phyloP scores from a whole-genome alignment of 495 filamentous ascomycete species.

The Talaromyces nanjingensis region DNA sequence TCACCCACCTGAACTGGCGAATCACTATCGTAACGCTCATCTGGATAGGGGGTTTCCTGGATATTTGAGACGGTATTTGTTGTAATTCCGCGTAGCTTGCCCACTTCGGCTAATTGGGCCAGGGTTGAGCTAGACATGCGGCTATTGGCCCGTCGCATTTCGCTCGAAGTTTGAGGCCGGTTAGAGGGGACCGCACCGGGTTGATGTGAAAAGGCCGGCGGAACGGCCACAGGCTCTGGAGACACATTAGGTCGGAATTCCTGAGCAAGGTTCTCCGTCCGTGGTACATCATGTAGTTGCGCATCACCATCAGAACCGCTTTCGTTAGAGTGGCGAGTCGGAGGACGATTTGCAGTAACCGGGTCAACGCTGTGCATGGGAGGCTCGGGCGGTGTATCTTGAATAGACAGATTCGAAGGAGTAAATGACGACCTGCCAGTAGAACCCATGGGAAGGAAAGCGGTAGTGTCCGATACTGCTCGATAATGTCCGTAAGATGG shows the following conservation, averaged over 20 bases:
- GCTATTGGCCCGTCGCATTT: conserved; percentile 68
- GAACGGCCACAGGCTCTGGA: conserved; percentile 64
- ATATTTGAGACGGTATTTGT: conserved; percentile 29
- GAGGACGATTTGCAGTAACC: conserved; percentile 15
- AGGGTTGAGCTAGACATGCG: conserved; percentile 77
- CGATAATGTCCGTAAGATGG: conserved; percentile 39
- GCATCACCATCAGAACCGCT: conserved; percentile 56
- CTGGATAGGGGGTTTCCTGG: conserved; percentile 9
- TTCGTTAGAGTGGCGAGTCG: conserved; percentile 30
- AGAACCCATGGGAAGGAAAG: conserved; percentile 22
- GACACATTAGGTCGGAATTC: conserved; percentile 51
- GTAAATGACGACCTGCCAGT: conserved; percentile 22
- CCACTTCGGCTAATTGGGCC: conserved; percentile 63
- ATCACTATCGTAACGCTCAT: conserved; percentile 2
- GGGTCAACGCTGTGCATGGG: conserved; percentile 27
- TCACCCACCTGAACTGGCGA: neutral
- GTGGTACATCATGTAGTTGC: conserved; percentile 15
- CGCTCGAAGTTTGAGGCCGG: conserved; percentile 63
- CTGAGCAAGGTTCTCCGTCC: conserved; percentile 26
- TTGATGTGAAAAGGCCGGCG: conserved; percentile 69
- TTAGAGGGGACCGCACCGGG: conserved; percentile 59
- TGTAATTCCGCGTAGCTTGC: conserved; percentile 32
- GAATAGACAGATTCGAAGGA: conserved; percentile 31
- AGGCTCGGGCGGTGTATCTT: conserved; percentile 34
- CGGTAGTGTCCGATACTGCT: conserved; percentile 49